A percentile compares a stretch with the other conserved stretches of the same genome.
These are phyloP conservation scores for Helianthus tuberosus DNA, from an alignment of 129 eudicot genomes.

Conservation along the genomic window DNA sequence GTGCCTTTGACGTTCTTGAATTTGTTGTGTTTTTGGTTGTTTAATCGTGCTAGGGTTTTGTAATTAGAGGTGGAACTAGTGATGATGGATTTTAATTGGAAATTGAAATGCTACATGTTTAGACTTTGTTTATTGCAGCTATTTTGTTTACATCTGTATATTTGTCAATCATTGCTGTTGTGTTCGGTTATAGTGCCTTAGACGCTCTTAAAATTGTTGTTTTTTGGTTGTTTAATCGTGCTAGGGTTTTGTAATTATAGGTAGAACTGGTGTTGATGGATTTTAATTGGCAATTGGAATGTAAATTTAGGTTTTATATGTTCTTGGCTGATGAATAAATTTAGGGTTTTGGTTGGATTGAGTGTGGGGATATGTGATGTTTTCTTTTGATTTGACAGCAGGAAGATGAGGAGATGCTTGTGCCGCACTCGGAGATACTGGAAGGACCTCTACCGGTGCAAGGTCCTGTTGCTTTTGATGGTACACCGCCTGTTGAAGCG, in stretches of 20 bases:
- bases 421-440: constrained; percentile 65
- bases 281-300: constrained; percentile 24
- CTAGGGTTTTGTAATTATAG: constrained; percentile 25
- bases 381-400: constrained; percentile 42
- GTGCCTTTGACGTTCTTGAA: constrained; percentile 23
- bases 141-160: too few species aligned
- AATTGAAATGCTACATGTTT: constrained; percentile 10
- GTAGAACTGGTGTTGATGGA: too few species aligned
- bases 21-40: not conserved
- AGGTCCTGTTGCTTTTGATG: constrained; percentile 51
- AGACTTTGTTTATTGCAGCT: too few species aligned
- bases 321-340: not conserved
- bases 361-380: constrained; percentile 3
- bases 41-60: too few species aligned
- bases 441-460: constrained; percentile 65
- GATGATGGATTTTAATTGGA: constrained; percentile 1
- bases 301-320: constrained; percentile 22
- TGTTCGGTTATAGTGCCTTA: too few species aligned
- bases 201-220: too few species aligned
- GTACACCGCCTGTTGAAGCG: constrained; percentile 45
- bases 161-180: too few species aligned
- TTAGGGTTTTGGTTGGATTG: constrained; percentile 32
- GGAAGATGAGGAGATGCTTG: constrained; percentile 92
- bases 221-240: constrained; percentile 11
- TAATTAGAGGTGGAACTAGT: too few species aligned